Percentiles rank a stretch among this genome's conserved stretches.
Conservation (phyloP, 768 basidiomycete species). For the Dacryopinax primogenitus region DNA sequence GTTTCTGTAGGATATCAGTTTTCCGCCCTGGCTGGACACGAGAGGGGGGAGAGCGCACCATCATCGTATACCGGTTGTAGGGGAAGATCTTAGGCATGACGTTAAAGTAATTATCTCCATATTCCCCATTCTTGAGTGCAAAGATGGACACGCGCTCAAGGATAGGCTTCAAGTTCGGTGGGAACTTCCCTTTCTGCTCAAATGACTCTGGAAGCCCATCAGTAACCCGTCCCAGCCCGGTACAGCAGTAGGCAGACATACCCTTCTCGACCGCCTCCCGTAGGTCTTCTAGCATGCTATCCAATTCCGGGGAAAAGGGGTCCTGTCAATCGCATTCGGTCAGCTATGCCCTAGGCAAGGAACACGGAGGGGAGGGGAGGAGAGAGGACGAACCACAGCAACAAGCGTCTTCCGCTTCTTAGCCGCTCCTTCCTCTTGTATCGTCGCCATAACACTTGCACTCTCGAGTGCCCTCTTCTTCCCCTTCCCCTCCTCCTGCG, state of each 20-base stretch:
- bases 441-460: not conserved
- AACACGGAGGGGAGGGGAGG: not conserved
- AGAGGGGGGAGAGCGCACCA: slow-evolving; percentile 33
- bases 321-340: slow-evolving; percentile 17
- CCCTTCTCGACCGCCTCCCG: slow-evolving; percentile 48
- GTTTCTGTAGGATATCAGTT: slow-evolving; percentile 45
- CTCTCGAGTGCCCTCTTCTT: slow-evolving; percentile 26
- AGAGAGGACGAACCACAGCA: not conserved
- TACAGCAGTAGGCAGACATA: slow-evolving; percentile 19
- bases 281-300: slow-evolving; percentile 46
- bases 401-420: slow-evolving; percentile 11
- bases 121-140: slow-evolving; percentile 74
- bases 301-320: slow-evolving; percentile 60
- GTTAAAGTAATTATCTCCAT: slow-evolving; percentile 85
- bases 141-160: slow-evolving; percentile 58
- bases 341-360: no score
- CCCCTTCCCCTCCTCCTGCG: slow-evolving; percentile 29
- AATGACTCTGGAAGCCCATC: slow-evolving; percentile 49
- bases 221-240: not conserved
- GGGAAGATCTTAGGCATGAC: slow-evolving; percentile 78
- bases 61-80: slow-evolving; percentile 93
- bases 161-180: slow-evolving; percentile 58
- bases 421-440: not conserved
- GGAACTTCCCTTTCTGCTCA: slow-evolving; percentile 81
- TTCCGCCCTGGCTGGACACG: not conserved